These are phyloP conservation scores for Hibiscus mutabilis DNA, from an alignment of 345 rosid genomes.

Conservation along the genomic window DNA sequence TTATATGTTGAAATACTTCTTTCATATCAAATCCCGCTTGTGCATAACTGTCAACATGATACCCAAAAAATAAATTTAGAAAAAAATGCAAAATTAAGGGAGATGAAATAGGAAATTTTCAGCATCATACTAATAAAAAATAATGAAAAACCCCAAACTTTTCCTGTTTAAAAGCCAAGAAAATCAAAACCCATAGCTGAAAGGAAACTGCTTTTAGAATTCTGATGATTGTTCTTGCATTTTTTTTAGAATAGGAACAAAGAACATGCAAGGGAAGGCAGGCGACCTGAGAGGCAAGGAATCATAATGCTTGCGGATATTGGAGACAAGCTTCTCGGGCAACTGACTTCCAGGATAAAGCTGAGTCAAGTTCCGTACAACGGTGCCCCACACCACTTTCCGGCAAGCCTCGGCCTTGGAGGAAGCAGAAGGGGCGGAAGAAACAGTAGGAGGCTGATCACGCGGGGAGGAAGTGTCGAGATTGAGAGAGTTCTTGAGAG, in stretches of 20 bases:
- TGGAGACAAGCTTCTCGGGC: slow-evolving; percentile 91
- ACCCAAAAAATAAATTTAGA: not conserved
- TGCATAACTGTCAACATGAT: slow-evolving; percentile 49
- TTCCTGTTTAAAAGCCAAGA: not conserved
- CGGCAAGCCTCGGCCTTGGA: slow-evolving; percentile 46
- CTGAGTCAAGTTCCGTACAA: slow-evolving; percentile 84
- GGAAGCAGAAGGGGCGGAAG: slow-evolving; percentile 16
- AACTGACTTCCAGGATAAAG: slow-evolving; percentile 89
- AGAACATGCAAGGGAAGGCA: not conserved
- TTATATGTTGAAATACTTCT: slow-evolving; percentile 85
- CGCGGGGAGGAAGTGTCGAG: slow-evolving; percentile 51
- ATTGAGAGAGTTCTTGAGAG: slow-evolving; percentile 79
- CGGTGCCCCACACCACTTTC: slow-evolving; percentile 83
- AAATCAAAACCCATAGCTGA: not conserved
- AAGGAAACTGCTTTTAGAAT: not conserved
- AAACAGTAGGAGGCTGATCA: slow-evolving; percentile 13
- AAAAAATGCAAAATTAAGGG: not conserved
- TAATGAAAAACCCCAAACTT: not conserved
- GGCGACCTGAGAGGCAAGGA: slow-evolving; percentile 84
- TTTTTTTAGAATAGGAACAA: not conserved
- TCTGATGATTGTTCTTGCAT: not conserved
- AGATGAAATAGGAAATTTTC: not conserved
- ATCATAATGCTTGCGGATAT: slow-evolving; percentile 89
- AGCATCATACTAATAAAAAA: not conserved
- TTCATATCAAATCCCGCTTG: slow-evolving; percentile 90